phyloP scores from a whole-genome alignment of 176 grass and related monocot genomes.

The Ananas comosus region DNA sequence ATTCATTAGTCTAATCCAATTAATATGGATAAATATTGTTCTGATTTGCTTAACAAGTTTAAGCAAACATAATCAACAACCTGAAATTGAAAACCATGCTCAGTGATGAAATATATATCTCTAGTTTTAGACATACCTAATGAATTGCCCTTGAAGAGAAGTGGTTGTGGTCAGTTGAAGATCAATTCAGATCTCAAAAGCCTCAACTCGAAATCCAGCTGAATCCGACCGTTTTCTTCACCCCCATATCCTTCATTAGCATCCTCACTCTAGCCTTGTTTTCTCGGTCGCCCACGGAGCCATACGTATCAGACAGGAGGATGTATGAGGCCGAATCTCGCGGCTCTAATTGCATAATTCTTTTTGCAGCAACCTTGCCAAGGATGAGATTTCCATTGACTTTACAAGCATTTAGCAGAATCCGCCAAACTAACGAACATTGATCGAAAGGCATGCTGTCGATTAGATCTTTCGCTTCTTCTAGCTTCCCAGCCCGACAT shows the following conservation, averaged over 20 bases:
- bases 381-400: background rate
- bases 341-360: background rate
- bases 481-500: background rate
- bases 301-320: background rate
- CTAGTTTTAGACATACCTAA: too few relatives aligned
- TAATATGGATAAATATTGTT: too few relatives aligned
- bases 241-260: background rate
- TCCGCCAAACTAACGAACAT: background rate
- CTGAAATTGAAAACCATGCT: too few relatives aligned
- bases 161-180: too few relatives aligned
- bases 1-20: too few relatives aligned
- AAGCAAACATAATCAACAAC: too few relatives aligned
- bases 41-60: too few relatives aligned
- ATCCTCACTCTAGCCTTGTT: background rate
- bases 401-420: conserved; percentile 2
- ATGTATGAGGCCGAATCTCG: background rate
- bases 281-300: background rate
- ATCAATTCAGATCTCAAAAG: background rate
- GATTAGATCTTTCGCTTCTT: background rate
- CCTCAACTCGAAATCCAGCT: conserved; percentile 6
- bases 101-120: too few relatives aligned
- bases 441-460: background rate
- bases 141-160: too few relatives aligned
- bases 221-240: background rate
- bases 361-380: background rate